Evolutionary conservation across 805 yeast species (phyloP).

Genomic region (Kazachstania africana): DNA sequence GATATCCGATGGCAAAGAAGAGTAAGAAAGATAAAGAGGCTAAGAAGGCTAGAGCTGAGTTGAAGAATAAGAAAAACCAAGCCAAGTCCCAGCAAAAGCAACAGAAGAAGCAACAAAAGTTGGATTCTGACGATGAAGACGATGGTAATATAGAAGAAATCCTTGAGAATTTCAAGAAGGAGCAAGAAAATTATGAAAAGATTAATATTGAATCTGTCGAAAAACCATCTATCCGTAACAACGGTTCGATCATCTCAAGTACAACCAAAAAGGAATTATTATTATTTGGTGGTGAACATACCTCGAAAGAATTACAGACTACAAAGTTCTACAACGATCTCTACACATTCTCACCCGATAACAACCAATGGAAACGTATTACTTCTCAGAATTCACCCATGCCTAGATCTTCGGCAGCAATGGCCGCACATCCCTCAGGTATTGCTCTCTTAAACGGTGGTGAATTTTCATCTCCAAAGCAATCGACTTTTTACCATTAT

Average conservation of each 20-base stretch:
- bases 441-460: slow-evolving; percentile 84
- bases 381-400: slow-evolving; percentile 80
- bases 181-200: slow-evolving; percentile 70
- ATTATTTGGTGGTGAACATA: slow-evolving; percentile 82
- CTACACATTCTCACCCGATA: slow-evolving; percentile 58
- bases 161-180: slow-evolving; percentile 60
- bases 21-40: slow-evolving; percentile 81
- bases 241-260: slow-evolving; percentile 61
- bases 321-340: slow-evolving; percentile 77
- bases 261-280: slow-evolving; percentile 74
- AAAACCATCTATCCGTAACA: slow-evolving; percentile 60
- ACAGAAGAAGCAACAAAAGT: slow-evolving; percentile 62
- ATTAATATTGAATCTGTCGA: slow-evolving; percentile 46
- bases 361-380: slow-evolving; percentile 69
- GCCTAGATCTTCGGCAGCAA: slow-evolving; percentile 87
- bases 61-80: slow-evolving; percentile 64
- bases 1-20: slow-evolving; percentile 70
- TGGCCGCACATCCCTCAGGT: slow-evolving; percentile 89
- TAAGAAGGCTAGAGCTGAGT: slow-evolving; percentile 79
- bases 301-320: slow-evolving; percentile 32
- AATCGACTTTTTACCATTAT: slow-evolving; percentile 88
- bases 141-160: slow-evolving; percentile 81
- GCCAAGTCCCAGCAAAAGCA: slow-evolving; percentile 63
- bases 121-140: slow-evolving; percentile 65
- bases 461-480: slow-evolving; percentile 93